Evolutionary conservation across 1,139 yeast species (phyloP), one percentile per base, ranked within the genome.

Genomic region (Yamadazyma buinensis): DNA sequence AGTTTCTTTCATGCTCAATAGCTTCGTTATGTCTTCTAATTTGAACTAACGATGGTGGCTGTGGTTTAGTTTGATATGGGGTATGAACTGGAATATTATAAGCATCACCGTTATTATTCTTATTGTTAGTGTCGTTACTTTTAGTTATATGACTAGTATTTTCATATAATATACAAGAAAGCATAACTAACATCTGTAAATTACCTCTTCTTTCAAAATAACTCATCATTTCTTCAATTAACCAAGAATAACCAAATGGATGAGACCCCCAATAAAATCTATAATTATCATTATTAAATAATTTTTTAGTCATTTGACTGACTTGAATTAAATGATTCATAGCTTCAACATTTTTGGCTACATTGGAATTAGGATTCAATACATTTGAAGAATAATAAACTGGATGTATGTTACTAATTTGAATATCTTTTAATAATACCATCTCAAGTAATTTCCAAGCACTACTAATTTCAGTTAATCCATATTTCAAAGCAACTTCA

Each of bases 151-250:
- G 57, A 12, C 42, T 44, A 11, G 52, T 40, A 40, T 72, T 69
- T 38, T 75, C 80, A 46, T 57, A 68, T 38, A 75, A 48, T 3
- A 87, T 72, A 58, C 95, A 86, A 2, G 94, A 77, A 52, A 88
- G 60, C 85, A 85, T 83, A 1, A 95, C 96, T 15, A 92, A 64
- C 95, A 90, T 87, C 54, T 90, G 97, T 15, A 86, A 62, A 49
- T 90, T 84, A 3, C 80, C 79, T 32, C 66, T 55, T 27, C 50
- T 58, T 48, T 83, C 94, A 50, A 82, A 88, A 47, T 82, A 80
- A 1, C 60, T 54, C 51, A 90, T 67, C 31, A 88, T 63, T 43
- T 79, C 77, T 25, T 69, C 68, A 0, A 87, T 66, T n/a, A 87
- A 61, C 84, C 92, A 80, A 5, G 70, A 52, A n/a, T 80, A 74